These are phyloP conservation scores for Myxozyma kluyveri DNA, from an alignment of 805 yeast genomes.

Conservation along the genomic window DNA sequence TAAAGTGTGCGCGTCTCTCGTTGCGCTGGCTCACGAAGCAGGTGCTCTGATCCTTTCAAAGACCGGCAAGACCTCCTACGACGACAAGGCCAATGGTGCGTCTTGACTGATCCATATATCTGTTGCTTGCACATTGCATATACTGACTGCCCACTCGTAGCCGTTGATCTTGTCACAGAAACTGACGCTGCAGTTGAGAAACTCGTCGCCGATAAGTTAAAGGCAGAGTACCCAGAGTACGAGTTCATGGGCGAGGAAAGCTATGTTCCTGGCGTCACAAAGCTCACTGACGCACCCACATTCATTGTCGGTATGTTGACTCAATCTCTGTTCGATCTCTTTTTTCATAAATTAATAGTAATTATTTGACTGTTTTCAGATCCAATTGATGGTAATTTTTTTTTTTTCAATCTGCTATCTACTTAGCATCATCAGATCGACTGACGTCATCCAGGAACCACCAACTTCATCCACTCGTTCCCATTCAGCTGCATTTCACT, in stretches of 20 bases:
- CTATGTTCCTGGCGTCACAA: constrained; percentile 49
- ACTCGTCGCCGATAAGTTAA: constrained; percentile 40
- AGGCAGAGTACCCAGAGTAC: constrained; percentile 46
- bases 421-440: neutral
- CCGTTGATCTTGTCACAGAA: constrained; percentile 62
- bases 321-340: neutral
- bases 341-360: neutral
- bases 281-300: constrained; percentile 52
- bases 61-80: constrained; percentile 49
- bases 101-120: neutral
- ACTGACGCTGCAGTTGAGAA: constrained; percentile 57
- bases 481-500: constrained; percentile 62
- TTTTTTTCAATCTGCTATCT: neutral
- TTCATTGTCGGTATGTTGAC: constrained; percentile 58
- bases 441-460: constrained; percentile 46
- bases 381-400: constrained; percentile 31
- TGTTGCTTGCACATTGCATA: neutral
- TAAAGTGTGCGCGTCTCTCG: constrained; percentile 41
- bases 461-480: constrained; percentile 61
- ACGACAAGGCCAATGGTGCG: constrained; percentile 51
- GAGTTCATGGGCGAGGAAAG: constrained; percentile 63
- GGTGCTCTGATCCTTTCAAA: constrained; percentile 50
- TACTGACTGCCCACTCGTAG: constrained; percentile 22
- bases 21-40: constrained; percentile 45
- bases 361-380: constrained; percentile 11